These are phyloP conservation scores for Saksenaea oblongispora DNA, from an alignment of 371 early-diverging fungal species.

Conservation along the genomic window DNA sequence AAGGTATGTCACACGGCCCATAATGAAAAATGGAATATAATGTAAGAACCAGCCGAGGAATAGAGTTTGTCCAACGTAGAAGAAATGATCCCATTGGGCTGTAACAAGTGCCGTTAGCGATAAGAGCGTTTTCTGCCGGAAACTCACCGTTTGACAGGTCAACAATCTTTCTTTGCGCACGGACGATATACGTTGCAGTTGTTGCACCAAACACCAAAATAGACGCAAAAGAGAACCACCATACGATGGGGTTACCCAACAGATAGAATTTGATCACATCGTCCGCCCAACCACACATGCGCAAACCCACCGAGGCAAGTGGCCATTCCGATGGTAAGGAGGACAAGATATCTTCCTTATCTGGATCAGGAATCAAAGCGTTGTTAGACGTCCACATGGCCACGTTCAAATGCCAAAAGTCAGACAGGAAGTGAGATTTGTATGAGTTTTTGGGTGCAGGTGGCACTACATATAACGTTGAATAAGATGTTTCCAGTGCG, in stretches of 20 bases:
- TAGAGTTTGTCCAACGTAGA: slow-evolving; percentile 70
- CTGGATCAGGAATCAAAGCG: slow-evolving; percentile 95
- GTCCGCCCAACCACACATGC: slow-evolving; percentile 98
- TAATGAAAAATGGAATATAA: slow-evolving; percentile 96
- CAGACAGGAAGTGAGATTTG: slow-evolving; percentile 79
- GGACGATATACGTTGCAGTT: slow-evolving; percentile 58
- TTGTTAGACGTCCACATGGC: slow-evolving; percentile 99
- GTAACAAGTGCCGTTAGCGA: background rate
- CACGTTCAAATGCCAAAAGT: slow-evolving; percentile 93
- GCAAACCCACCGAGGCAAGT: slow-evolving; percentile 85
- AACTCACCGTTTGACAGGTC: slow-evolving; percentile 58
- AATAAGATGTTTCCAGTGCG: background rate
- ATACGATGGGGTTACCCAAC: slow-evolving; percentile 95
- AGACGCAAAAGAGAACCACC: slow-evolving; percentile 89
- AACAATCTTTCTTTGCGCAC: slow-evolving; percentile 67
- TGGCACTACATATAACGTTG: slow-evolving; percentile 47
- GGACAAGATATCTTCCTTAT: slow-evolving; percentile 90
- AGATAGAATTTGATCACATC: slow-evolving; percentile 89
- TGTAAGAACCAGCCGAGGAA: slow-evolving; percentile 95
- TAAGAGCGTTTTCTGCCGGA: background rate
- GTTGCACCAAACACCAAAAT: slow-evolving; percentile 55
- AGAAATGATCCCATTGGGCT: slow-evolving; percentile 78
- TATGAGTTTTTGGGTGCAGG: slow-evolving; percentile 63
- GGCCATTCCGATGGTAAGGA: slow-evolving; percentile 97
- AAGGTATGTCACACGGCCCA: slow-evolving; percentile 97